Evolutionary conservation across 1,284 basidiomycete species (phyloP), one percentile per base, ranked within the genome.

Genomic region (Paramarasmius palmivorus): DNA sequence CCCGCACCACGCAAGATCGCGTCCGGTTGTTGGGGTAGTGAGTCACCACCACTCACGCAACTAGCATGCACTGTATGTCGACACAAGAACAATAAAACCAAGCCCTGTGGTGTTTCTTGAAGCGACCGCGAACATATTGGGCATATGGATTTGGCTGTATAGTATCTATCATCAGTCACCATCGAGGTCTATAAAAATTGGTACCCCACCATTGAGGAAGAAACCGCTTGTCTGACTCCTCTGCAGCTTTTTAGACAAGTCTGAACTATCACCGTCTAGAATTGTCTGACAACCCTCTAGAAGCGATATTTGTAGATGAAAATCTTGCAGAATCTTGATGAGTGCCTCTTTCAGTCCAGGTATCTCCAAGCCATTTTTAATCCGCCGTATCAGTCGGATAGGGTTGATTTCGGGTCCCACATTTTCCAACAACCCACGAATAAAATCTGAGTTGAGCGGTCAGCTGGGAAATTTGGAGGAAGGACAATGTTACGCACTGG

Each of bases 391-490:
- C 41, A 99, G 79, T 0, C 94, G 86, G 49, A 99, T 90, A 1
- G 97, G 96, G 63, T 97, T 92, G 63, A 99, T 97, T 65, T 98
- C 95, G 1, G 93, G 87, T 6, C 96, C 96, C 35, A 98, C 93
- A 58, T 98, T 97, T 73, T 99, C 95, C 4, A 97, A 76, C 7
- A 99, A 74, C 1, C 92, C 96, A 2, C 95, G 88, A 49, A 99
- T 98, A 74, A 99, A 99, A 0, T 87, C 92, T 90, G 64, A 4
- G 14, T 3, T 32, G 17, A 50, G 26, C 3, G 26, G 25, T 14
- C 15, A 35, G 7, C 2, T 26, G 29, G 6, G 7, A 12, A 12
- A 6, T 20, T 36, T 14, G 22, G 15, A 36, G n/a, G 37, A 17
- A 35, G 12, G 20, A 52, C 45, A 23, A 29, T 3, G 68, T 12